A percentile compares a stretch with the other conserved stretches of the same genome.
Conservation (phyloP, 1,284 basidiomycete species). For the Malassezia yamatoensis region DNA sequence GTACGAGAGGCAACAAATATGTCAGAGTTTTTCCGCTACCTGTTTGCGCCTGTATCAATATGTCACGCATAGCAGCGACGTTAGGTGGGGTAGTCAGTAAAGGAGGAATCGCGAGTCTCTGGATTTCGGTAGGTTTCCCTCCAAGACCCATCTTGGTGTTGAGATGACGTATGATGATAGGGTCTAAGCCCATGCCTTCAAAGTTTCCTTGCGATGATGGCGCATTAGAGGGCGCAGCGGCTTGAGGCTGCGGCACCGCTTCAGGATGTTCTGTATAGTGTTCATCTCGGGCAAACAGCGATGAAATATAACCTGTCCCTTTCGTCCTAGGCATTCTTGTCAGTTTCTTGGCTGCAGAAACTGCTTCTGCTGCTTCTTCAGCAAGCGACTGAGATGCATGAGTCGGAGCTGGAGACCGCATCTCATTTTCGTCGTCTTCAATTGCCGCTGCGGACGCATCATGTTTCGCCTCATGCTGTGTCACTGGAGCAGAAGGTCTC, state of each 20-base stretch:
- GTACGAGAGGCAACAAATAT: conserved; percentile 87
- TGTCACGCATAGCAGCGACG: conserved; percentile 56
- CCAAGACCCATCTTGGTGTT: conserved; percentile 68
- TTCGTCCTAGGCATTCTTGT: neutral
- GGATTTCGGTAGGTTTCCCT: conserved; percentile 75
- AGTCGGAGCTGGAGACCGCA: neutral
- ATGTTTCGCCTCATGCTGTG: neutral
- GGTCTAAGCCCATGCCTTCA: conserved; percentile 61
- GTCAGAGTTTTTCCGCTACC: conserved; percentile 95
- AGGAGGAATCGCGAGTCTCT: conserved; percentile 67
- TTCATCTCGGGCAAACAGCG: conserved; percentile 16
- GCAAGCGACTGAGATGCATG: neutral
- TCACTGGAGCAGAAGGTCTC: neutral
- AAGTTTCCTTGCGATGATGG: conserved; percentile 49
- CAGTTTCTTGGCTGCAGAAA: neutral
- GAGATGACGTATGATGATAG: conserved; percentile 70
- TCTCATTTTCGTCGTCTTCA: neutral
- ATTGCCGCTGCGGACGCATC: neutral
- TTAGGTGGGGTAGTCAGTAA: conserved; percentile 53
- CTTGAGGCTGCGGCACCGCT: neutral
- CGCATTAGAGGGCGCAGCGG: conserved; percentile 35
- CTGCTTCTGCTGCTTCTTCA: neutral
- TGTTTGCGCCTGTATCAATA: conserved; percentile 93
- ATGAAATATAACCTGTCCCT: conserved; percentile 12
- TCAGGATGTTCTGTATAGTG: conserved; percentile 3